Conservation (phyloP, 2,329 filamentous ascomycete species). For the Aureobasidium sp. region DNA sequence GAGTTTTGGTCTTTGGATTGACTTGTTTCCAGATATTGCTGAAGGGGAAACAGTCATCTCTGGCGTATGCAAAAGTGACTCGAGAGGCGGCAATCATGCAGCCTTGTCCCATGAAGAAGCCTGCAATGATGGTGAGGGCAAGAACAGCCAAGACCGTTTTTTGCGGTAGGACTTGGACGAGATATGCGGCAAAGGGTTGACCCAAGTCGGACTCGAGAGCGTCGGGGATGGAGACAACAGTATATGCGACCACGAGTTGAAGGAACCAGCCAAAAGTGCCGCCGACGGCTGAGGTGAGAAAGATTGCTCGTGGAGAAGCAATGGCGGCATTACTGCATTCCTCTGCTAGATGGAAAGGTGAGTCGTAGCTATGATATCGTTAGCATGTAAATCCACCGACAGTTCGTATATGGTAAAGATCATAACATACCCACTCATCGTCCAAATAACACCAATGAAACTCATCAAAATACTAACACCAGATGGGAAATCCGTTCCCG, state of each 20-base stretch:
- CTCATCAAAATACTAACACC: constrained; percentile 76
- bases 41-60: constrained; percentile 74
- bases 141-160: constrained; percentile 69
- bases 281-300: constrained; percentile 72
- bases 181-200: constrained; percentile 76
- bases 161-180: constrained; percentile 70
- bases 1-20: constrained; percentile 67
- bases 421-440: constrained; percentile 46
- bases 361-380: constrained; percentile 61
- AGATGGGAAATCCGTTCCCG: constrained; percentile 72
- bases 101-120: constrained; percentile 77
- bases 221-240: constrained; percentile 67
- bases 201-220: constrained; percentile 69
- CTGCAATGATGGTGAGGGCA: constrained; percentile 71
- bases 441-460: constrained; percentile 77
- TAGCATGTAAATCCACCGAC: background rate
- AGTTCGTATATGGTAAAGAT: background rate
- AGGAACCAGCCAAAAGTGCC: constrained; percentile 76
- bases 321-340: constrained; percentile 79
- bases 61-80: constrained; percentile 65
- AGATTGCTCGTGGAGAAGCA: constrained; percentile 75
- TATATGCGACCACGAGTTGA: constrained; percentile 74
- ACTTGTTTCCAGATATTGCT: constrained; percentile 66
- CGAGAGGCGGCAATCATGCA: constrained; percentile 68
- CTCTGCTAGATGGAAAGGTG: constrained; percentile 77